Percentiles rank a stretch among this genome's conserved stretches.
Evolutionary conservation across 1,284 basidiomycete genomes (phyloP).

Genomic region (Trametes versicolor): DNA sequence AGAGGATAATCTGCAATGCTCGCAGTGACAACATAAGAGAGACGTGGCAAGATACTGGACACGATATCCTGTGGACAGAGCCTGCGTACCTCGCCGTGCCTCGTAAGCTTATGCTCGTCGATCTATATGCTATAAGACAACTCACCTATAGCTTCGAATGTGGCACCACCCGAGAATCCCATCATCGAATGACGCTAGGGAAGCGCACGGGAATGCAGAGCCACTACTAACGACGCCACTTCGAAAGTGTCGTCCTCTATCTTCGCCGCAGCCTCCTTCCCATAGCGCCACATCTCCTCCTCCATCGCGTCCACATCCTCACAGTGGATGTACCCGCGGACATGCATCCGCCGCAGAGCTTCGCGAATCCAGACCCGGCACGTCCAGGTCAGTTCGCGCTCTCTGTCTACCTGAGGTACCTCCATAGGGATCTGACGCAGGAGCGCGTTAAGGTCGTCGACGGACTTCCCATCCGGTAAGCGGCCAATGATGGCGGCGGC

Average conservation of each 20-base stretch:
- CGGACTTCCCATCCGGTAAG: slow-evolving; percentile 9
- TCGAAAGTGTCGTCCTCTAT: slow-evolving; percentile 25
- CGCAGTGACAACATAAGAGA: no score
- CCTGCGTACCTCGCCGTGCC: no score
- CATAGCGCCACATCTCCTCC: slow-evolving; percentile 28
- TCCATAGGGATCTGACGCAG: slow-evolving; percentile 24
- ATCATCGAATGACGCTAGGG: background rate
- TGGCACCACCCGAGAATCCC: no score
- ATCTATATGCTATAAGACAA: background rate
- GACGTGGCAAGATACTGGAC: no score
- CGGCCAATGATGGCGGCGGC: slow-evolving; percentile 24
- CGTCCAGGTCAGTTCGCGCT: slow-evolving; percentile 24
- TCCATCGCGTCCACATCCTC: slow-evolving; percentile 28
- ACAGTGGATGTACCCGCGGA: slow-evolving; percentile 17
- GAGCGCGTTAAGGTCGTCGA: slow-evolving; percentile 17
- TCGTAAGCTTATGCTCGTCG: no score
- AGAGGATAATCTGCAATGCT: no score
- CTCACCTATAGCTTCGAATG: no score
- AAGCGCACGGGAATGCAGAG: background rate
- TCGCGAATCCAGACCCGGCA: slow-evolving; percentile 31
- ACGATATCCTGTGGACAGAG: no score
- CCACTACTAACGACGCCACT: slow-evolving; percentile 5
- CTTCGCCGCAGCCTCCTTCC: slow-evolving; percentile 16
- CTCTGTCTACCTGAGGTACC: slow-evolving; percentile 10
- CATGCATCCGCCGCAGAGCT: slow-evolving; percentile 26